Evolutionary conservation across 1,284 basidiomycete genomes (phyloP), one percentile per base, ranked within the genome.

Genomic region (Rhodotorula sp.): DNA sequence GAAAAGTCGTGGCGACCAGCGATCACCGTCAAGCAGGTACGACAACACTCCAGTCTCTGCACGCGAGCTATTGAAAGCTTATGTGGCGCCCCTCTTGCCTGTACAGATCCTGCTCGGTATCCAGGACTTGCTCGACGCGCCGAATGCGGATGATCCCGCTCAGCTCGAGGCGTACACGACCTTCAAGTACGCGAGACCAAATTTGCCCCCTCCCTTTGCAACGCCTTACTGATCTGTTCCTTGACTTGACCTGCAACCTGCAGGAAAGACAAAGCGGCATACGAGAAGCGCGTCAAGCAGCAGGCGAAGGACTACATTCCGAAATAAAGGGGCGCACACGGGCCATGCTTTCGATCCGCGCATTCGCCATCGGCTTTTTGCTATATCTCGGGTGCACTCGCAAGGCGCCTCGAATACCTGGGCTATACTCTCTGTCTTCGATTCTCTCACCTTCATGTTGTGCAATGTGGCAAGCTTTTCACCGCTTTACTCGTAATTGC

Each of bases 1-100:
- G 97, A 99, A 83, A 99, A 99, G 83, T 90, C 90, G 8, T 99
- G 97, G 97, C 98, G 98, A 82, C 94, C 97, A 16, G 91, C 94
- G 3, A 98, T 99, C 79, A 99, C 95, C 3, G 93, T 99, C 83
- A 99, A 99, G 82, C 95, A 98, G 87, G 94, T 92, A 54, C 59
- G 86, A 80, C 16, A 12, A 58, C 54, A 3, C 58, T 48, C 63
- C 8, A 43, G 39, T 43, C 10, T 2, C 59, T 26, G 31, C 57
- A 65, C 51, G 43, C 46, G 20, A 43, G 16, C 15, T 29, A 29
- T 3, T 49, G 7, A 7, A 12, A 58, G n/a, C 0, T 12, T n/a
- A 20, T 63, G 26, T 48, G 20, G 10, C 20, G 10, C 51, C 5
- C 16, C 5, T 14, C 43, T 12, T 18, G 14, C 29, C 2, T 39